phyloP scores from a whole-genome alignment of 2,329 filamentous ascomycete species.

The Talaromyces sp. region DNA sequence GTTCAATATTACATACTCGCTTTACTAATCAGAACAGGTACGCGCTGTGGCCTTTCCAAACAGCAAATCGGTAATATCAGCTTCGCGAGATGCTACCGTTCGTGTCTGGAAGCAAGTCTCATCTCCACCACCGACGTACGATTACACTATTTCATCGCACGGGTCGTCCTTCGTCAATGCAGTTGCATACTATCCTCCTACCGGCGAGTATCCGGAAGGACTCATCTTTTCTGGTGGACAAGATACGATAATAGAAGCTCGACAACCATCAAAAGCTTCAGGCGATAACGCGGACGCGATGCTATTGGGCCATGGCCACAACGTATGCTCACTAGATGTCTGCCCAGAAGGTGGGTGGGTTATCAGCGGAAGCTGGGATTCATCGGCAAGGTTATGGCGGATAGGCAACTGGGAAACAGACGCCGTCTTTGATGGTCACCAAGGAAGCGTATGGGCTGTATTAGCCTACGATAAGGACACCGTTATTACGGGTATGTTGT shows the following conservation, averaged over 20 bases:
- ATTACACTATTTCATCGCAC: constrained; percentile 71
- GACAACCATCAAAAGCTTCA: constrained; percentile 61
- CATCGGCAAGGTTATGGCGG: constrained; percentile 78
- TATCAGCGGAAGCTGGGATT: constrained; percentile 92
- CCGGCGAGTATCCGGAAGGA: constrained; percentile 64
- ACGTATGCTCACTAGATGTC: constrained; percentile 81
- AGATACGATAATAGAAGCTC: constrained; percentile 88
- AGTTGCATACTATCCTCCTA: constrained; percentile 69
- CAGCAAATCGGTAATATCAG: constrained; percentile 68
- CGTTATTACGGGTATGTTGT: constrained; percentile 62
- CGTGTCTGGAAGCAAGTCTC: constrained; percentile 73
- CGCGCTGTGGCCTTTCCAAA: constrained; percentile 76
- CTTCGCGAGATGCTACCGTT: constrained; percentile 86
- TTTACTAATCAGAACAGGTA: constrained; percentile 61
- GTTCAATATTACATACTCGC: constrained; percentile 45
- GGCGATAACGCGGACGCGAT: constrained; percentile 78
- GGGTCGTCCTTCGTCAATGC: constrained; percentile 85
- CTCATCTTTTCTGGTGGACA: constrained; percentile 83
- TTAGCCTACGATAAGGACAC: constrained; percentile 73
- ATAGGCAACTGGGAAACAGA: constrained; percentile 80
- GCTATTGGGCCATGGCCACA: constrained; percentile 77
- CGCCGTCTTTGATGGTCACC: constrained; percentile 67
- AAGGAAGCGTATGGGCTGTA: constrained; percentile 85
- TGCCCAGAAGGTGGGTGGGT: constrained; percentile 67
- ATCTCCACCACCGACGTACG: constrained; percentile 63